Evolutionary conservation across 495 filamentous ascomycete genomes (phyloP), one percentile per base, ranked within the genome.

Genomic region (Penicillium subrubescens): DNA sequence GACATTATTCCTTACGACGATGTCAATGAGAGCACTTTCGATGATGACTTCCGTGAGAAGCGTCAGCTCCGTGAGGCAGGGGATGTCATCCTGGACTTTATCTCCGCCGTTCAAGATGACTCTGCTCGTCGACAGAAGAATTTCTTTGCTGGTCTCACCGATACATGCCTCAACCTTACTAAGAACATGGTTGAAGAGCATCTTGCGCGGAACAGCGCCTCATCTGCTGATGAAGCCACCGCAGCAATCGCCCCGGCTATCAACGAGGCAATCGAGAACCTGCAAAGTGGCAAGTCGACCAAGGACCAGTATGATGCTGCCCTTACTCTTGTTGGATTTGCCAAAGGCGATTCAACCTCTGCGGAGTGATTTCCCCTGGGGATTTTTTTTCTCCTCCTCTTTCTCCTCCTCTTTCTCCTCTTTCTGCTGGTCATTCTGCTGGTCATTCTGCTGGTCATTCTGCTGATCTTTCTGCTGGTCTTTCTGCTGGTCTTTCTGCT

Each of bases 71-170:
- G 64, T 19, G 60, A 53, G 35, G 64, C 57, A 25, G 70, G 67
- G 3, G 71, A 73, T 21, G 14, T 73, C 3, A 54, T 65, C 34
- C 34, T 72, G 43, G 62, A 71, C 21, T 73, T 73, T 57, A 61
- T 73, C 41, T 35, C 31, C 21, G 51, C 64, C 34, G 71, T 71
- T 23, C 67, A 65, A 10, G 14, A 66, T 4, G 53, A 70, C 11
- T 25, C 39, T 8, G n/a, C 43, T 0, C 57, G 59, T 29, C 55
- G 51, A 21, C 33, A 65, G 10, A 44, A 43, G 0, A 46, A 67
- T 3, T 59, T 52, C 44, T 54, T 52, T 25, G 8, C 48, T 8
- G 39, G 15, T 17, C 43, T 69, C 15, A 53, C 66, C 34, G 50
- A 53, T 6, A 60, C 59, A 25, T 63, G 64, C 25, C 37, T 69